A percentile compares a stretch with the other conserved stretches of the same genome.
phyloP scores from a whole-genome alignment of 805 yeast species.

The Yarrowia divulgata region DNA sequence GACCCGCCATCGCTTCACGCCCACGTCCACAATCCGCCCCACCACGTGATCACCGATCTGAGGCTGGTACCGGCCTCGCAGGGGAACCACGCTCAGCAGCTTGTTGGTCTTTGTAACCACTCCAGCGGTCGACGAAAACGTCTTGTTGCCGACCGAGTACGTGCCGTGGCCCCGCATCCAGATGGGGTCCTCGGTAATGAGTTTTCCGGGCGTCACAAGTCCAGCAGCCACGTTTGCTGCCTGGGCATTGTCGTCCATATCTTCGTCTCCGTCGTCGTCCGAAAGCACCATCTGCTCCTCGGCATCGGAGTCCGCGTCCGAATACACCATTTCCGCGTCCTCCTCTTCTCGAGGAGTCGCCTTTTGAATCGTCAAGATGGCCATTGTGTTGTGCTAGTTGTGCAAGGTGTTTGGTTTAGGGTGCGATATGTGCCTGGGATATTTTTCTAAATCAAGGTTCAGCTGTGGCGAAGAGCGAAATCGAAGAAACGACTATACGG shows the following conservation, averaged over 20 bases:
- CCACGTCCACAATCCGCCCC: constrained; percentile 94
- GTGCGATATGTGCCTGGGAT: background rate
- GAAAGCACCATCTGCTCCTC: constrained; percentile 22
- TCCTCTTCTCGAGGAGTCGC: constrained; percentile 6
- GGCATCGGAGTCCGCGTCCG: constrained; percentile 35
- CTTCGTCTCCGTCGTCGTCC: constrained; percentile 28
- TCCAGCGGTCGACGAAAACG: constrained; percentile 94
- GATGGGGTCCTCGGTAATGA: constrained; percentile 91
- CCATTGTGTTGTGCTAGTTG: constrained; percentile 1
- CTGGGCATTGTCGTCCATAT: constrained; percentile 36
- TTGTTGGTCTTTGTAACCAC: constrained; percentile 84
- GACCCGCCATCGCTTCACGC: constrained; percentile 93
- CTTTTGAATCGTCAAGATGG: constrained; percentile 29
- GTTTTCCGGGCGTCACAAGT: constrained; percentile 92
- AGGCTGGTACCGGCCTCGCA: constrained; percentile 86
- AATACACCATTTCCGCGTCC: constrained; percentile 27
- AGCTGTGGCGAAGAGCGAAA: background rate
- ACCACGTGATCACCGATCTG: constrained; percentile 96
- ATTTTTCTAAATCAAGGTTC: constrained; percentile 16
- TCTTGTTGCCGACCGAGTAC: constrained; percentile 72
- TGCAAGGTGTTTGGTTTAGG: background rate
- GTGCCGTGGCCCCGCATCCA: constrained; percentile 99
- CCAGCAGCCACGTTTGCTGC: constrained; percentile 43
- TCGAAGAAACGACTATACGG: no score
- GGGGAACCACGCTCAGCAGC: constrained; percentile 81